Evolutionary conservation across 176 grass and related monocot genomes (phyloP).

Genomic region (Bonia amplexicaulis): DNA sequence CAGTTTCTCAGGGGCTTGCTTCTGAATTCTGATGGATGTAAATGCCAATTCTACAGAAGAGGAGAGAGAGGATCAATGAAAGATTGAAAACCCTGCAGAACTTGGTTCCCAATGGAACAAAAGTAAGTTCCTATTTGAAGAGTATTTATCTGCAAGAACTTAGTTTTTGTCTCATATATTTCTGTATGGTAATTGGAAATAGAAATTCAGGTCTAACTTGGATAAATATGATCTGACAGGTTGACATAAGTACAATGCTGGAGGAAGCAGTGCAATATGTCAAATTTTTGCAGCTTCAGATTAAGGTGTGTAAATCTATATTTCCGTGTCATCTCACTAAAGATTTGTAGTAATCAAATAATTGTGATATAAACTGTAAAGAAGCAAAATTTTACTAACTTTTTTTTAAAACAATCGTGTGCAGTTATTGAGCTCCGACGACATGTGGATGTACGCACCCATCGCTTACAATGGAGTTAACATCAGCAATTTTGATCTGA

Average conservation of each 20-base stretch:
- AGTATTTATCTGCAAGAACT: not conserved
- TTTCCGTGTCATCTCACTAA: not conserved
- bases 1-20: not conserved
- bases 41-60: slow-evolving; percentile 59
- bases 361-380: not conserved
- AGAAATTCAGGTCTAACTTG: slow-evolving; percentile 5
- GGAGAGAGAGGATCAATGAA: slow-evolving; percentile 97
- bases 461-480: slow-evolving; percentile 86
- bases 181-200: not conserved
- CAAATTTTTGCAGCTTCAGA: slow-evolving; percentile 90
- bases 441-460: slow-evolving; percentile 95
- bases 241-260: slow-evolving; percentile 98
- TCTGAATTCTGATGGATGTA: slow-evolving; percentile 30
- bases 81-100: slow-evolving; percentile 78
- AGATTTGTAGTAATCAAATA: not conserved
- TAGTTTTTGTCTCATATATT: not conserved
- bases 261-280: slow-evolving; percentile 96
- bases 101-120: slow-evolving; percentile 92
- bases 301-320: slow-evolving; percentile 58
- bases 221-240: slow-evolving; percentile 46
- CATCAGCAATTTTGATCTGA: slow-evolving; percentile 64
- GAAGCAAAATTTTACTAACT: slow-evolving; percentile 3
- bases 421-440: slow-evolving; percentile 92
- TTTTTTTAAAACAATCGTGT: slow-evolving; percentile 28
- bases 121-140: slow-evolving; percentile 40